Conservation (phyloP, 1,284 basidiomycete species). For the Clitocybe nebularis region DNA sequence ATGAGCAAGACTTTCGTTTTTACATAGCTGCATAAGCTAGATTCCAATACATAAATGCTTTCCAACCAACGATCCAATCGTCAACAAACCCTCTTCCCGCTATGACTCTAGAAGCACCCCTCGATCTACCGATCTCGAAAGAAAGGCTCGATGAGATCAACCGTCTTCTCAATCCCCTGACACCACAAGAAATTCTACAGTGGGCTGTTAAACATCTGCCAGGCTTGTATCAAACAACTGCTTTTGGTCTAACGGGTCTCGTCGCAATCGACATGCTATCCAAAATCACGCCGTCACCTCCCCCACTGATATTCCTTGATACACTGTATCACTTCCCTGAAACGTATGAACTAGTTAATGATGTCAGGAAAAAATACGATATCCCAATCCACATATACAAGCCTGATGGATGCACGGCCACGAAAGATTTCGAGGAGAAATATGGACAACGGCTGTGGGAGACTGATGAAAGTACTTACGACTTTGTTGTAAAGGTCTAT, state of each 20-base stretch:
- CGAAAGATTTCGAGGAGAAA: constrained; percentile 76
- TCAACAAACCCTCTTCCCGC: too few species aligned
- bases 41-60: too few species aligned
- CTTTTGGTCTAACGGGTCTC: constrained; percentile 90
- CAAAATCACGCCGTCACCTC: constrained; percentile 62
- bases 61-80: not conserved
- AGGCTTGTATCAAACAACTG: constrained; percentile 84
- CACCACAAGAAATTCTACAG: constrained; percentile 77
- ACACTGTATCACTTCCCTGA: constrained; percentile 96
- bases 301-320: constrained; percentile 89
- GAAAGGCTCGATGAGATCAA: constrained; percentile 72
- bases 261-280: constrained; percentile 92
- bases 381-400: constrained; percentile 76
- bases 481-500: constrained; percentile 87
- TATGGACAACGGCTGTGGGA: constrained; percentile 89
- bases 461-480: constrained; percentile 84
- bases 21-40: not conserved
- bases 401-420: constrained; percentile 70
- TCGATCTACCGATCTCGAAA: constrained; percentile 60
- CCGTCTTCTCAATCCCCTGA: constrained; percentile 60
- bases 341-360: constrained; percentile 84
- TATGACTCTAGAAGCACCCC: constrained; percentile 24
- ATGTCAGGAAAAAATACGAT: constrained; percentile 75
- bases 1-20: constrained; percentile 7
- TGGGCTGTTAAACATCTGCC: constrained; percentile 86